Evolutionary conservation across 306 rosid species (phyloP).

Genomic region (Benincasa hispida): DNA sequence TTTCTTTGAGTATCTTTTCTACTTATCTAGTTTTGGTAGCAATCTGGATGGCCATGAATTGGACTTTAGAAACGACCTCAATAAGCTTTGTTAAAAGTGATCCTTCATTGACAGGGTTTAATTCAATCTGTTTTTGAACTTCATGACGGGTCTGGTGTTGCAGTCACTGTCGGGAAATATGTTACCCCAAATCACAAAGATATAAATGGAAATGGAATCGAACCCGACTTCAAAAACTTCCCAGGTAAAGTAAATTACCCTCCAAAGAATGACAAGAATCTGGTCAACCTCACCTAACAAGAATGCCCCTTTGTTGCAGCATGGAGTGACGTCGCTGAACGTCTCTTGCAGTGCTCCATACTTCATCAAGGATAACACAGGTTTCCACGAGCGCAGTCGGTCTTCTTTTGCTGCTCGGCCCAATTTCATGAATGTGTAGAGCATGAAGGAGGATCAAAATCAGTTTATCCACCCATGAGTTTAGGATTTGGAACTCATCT

Average conservation of each 20-base stretch:
- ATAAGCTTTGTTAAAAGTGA: conserved; percentile 7
- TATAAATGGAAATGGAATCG: conserved; percentile 88
- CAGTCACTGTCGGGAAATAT: conserved; percentile 88
- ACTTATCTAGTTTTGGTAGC: background rate
- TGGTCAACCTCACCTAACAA: conserved; percentile 11
- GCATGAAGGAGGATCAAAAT: background rate
- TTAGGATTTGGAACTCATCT: background rate
- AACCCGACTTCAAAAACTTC: conserved; percentile 70
- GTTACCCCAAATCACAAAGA: conserved; percentile 83
- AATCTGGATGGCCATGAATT: background rate
- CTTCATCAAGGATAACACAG: conserved; percentile 38
- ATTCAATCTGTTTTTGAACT: conserved; percentile 96
- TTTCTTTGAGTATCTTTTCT: background rate
- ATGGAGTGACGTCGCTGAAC: conserved; percentile 52
- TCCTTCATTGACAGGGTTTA: conserved; percentile 44
- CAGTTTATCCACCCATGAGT: background rate
- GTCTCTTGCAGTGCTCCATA: conserved; percentile 47
- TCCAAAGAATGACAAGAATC: background rate
- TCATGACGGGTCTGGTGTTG: conserved; percentile 87
- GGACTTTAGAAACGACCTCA: background rate
- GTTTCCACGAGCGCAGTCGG: conserved; percentile 6
- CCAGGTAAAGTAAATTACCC: conserved; percentile 43
- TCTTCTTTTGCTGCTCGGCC: background rate
- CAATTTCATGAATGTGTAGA: background rate
- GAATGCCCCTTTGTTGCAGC: conserved; percentile 32